A percentile compares a stretch with the other conserved stretches of the same genome.
These are phyloP conservation scores for Entoloma clypeatum DNA, from an alignment of 1,284 basidiomycete genomes.

Conservation along the genomic window DNA sequence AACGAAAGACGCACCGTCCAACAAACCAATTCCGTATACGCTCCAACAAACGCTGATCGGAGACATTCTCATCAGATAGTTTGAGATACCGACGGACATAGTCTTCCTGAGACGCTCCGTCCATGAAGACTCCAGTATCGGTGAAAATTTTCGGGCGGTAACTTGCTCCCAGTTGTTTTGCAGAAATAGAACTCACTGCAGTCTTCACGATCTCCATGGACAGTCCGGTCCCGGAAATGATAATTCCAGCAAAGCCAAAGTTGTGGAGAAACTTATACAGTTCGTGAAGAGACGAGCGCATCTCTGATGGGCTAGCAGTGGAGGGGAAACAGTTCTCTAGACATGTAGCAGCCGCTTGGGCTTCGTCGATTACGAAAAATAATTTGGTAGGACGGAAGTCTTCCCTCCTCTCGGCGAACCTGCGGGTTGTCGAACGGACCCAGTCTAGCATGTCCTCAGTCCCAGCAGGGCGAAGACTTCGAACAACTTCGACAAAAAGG, in stretches of 20 bases:
- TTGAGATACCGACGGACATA: constrained; percentile 9
- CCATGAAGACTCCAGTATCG: constrained; percentile 9
- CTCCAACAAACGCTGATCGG: constrained; percentile 14
- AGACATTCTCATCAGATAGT: constrained; percentile 1
- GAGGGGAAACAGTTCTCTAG: constrained; percentile 8
- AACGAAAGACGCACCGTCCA: constrained; percentile 10
- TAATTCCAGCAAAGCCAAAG: constrained; percentile 9
- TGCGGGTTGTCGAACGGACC: not conserved
- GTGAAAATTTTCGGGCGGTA: constrained; percentile 2
- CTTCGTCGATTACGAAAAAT: constrained; percentile 13
- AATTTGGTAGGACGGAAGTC: not conserved
- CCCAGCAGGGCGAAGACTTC: too few relatives aligned
- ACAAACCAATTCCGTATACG: constrained; percentile 12
- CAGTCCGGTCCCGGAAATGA: constrained; percentile 13
- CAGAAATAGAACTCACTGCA: constrained; percentile 4
- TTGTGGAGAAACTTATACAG: constrained; percentile 9
- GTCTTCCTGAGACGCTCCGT: constrained; percentile 3
- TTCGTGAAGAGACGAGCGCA: not conserved
- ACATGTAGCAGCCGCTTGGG: constrained; percentile 11
- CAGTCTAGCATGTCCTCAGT: constrained; percentile 8
- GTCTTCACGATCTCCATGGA: too few relatives aligned
- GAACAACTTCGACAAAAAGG: too few relatives aligned
- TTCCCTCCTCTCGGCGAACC: not conserved
- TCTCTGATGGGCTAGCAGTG: constrained; percentile 4
- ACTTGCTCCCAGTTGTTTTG: not conserved